These are phyloP conservation scores for Gastrodia elata DNA, from an alignment of 106 monocot genomes.

Conservation along the genomic window DNA sequence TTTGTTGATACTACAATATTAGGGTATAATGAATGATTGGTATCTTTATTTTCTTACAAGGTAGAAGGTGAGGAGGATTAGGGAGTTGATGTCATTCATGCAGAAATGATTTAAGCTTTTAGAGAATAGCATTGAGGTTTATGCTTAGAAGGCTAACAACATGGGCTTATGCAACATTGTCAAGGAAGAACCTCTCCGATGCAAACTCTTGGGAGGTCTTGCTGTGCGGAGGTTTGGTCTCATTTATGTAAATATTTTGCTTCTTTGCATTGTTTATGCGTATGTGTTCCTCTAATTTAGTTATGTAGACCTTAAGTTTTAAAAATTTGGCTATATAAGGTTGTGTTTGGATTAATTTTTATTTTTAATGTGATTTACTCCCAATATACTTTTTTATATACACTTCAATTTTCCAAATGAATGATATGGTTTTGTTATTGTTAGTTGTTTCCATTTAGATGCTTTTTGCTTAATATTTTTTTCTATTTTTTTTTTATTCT, in stretches of 20 bases:
- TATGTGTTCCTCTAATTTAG: background rate
- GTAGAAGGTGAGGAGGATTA: constrained; percentile 18
- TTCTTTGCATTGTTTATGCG: background rate
- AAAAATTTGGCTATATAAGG: background rate
- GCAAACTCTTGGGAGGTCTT: constrained; percentile 17
- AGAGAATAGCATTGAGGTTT: constrained; percentile 14
- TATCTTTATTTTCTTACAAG: background rate
- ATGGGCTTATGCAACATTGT: constrained; percentile 14
- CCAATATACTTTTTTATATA: background rate
- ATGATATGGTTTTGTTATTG: background rate
- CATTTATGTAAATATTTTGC: background rate
- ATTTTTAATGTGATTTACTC: background rate
- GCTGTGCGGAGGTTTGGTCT: constrained; percentile 10
- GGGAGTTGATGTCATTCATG: constrained; percentile 17
- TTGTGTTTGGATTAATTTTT: background rate
- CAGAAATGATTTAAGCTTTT: constrained; percentile 20
- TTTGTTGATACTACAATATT: background rate
- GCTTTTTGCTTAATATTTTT: background rate
- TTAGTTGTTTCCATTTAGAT: background rate
- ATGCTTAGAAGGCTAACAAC: constrained; percentile 21
- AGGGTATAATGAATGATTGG: background rate
- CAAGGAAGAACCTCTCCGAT: constrained; percentile 14
- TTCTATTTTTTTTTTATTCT: background rate
- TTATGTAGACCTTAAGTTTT: background rate
- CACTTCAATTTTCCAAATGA: background rate